phyloP scores from a whole-genome alignment of 805 yeast genomes.

The Schizosaccharomyces osmophilus region DNA sequence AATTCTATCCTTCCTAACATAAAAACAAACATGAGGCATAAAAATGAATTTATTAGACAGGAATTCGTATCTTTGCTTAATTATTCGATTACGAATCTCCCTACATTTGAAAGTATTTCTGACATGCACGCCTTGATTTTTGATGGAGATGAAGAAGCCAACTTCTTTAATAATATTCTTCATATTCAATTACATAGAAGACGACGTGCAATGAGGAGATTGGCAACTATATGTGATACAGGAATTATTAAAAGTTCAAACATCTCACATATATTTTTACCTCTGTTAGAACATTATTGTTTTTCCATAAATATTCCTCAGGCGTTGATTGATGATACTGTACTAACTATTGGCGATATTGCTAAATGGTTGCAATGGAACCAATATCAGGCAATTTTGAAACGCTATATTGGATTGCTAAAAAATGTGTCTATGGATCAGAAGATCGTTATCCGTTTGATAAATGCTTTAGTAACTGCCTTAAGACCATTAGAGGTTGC shows the following conservation, averaged over 20 bases:
- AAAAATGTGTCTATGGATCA: conserved; percentile 23
- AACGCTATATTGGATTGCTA: conserved; percentile 34
- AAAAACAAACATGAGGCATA: conserved; percentile 22
- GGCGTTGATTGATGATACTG: conserved; percentile 21
- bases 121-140: conserved; percentile 43
- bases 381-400: conserved; percentile 52
- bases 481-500: conserved; percentile 5
- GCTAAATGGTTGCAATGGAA: conserved; percentile 42
- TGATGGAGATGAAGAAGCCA: conserved; percentile 57
- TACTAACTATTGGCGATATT: conserved; percentile 34
- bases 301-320: conserved; percentile 18
- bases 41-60: conserved; percentile 36
- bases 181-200: conserved; percentile 75
- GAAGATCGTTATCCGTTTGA: conserved; percentile 31
- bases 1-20: conserved; percentile 10
- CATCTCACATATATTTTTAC: conserved; percentile 59
- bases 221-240: conserved; percentile 24
- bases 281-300: conserved; percentile 64
- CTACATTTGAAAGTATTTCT: conserved; percentile 23
- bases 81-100: conserved; percentile 22
- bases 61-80: conserved; percentile 47
- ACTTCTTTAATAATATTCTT: conserved; percentile 48
- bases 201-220: conserved; percentile 51
- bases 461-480: conserved; percentile 32
- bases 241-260: conserved; percentile 25